These are phyloP conservation scores for Cadophora gregata DNA, from an alignment of 2,329 filamentous ascomycete genomes.

Conservation along the genomic window DNA sequence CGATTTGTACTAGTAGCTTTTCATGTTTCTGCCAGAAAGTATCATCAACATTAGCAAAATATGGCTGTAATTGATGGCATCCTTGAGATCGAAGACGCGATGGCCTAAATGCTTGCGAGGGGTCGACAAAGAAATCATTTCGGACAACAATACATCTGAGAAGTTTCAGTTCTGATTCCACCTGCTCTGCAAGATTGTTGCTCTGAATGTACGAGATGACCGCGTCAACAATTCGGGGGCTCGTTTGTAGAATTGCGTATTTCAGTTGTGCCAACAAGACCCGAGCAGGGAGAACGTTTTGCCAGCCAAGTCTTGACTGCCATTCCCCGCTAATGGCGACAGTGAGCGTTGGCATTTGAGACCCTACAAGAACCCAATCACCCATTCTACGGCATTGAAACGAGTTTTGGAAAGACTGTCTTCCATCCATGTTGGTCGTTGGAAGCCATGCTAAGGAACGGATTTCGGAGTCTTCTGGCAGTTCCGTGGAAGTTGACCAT, in stretches of 20 bases:
- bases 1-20: conserved; percentile 32
- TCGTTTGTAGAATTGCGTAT: conserved; percentile 23
- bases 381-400: conserved; percentile 30
- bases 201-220: conserved; percentile 33
- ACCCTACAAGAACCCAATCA: conserved; percentile 30
- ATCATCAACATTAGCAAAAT: conserved; percentile 36
- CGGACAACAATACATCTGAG: conserved; percentile 30
- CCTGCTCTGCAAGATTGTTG: not conserved
- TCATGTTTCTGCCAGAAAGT: conserved; percentile 34
- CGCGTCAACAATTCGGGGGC: conserved; percentile 30
- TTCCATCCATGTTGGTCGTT: conserved; percentile 13
- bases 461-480: conserved; percentile 12
- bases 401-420: conserved; percentile 20
- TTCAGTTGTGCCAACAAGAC: conserved; percentile 34
- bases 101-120: conserved; percentile 33
- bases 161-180: conserved; percentile 22
- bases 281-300: conserved; percentile 21
- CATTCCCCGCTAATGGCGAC: conserved; percentile 26
- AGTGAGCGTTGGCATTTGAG: conserved; percentile 30
- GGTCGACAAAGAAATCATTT: conserved; percentile 23
- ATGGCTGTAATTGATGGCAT: conserved; percentile 34
- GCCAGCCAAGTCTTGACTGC: conserved; percentile 35
- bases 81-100: conserved; percentile 10
- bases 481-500: conserved; percentile 9
- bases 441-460: conserved; percentile 35